A percentile compares a stretch with the other conserved stretches of the same genome.
Conservation (phyloP, 306 rosid species). For the Malus sylvestris region DNA sequence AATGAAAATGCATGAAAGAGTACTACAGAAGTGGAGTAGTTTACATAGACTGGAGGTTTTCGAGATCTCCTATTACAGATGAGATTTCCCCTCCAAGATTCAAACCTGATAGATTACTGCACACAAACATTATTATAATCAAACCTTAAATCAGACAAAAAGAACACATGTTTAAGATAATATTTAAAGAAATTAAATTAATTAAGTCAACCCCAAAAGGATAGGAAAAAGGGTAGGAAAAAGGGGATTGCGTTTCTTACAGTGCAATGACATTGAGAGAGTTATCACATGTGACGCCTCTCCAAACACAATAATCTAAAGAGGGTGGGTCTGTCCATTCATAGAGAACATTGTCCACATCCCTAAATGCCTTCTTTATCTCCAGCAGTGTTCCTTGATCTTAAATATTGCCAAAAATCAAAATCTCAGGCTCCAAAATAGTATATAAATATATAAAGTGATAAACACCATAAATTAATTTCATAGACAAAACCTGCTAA, state of each 20-base stretch:
- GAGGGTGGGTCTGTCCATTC: slow-evolving; percentile 84
- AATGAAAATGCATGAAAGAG: background rate
- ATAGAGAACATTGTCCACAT: slow-evolving; percentile 79
- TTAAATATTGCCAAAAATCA: slow-evolving; percentile 11
- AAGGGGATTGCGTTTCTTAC: slow-evolving; percentile 34
- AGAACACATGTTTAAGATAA: background rate
- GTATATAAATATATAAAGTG: background rate
- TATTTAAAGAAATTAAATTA: background rate
- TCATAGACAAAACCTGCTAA: background rate
- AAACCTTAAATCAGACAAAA: background rate
- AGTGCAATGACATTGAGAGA: slow-evolving; percentile 77
- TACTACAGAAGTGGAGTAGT: background rate
- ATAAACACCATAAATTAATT: background rate
- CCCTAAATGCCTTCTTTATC: slow-evolving; percentile 85
- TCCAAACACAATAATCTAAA: slow-evolving; percentile 86
- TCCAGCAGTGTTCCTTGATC: slow-evolving; percentile 73
- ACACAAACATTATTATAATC: slow-evolving; percentile 7
- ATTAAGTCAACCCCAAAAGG: background rate
- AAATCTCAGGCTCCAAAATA: background rate
- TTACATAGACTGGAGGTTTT: slow-evolving; percentile 66
- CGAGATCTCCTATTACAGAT: slow-evolving; percentile 73
- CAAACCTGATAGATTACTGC: slow-evolving; percentile 78
- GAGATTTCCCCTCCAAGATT: slow-evolving; percentile 95
- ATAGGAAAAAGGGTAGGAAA: background rate
- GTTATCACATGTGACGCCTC: slow-evolving; percentile 87